Evolutionary conservation across 768 basidiomycete species (phyloP).

Genomic region (Lactifluus volemus): DNA sequence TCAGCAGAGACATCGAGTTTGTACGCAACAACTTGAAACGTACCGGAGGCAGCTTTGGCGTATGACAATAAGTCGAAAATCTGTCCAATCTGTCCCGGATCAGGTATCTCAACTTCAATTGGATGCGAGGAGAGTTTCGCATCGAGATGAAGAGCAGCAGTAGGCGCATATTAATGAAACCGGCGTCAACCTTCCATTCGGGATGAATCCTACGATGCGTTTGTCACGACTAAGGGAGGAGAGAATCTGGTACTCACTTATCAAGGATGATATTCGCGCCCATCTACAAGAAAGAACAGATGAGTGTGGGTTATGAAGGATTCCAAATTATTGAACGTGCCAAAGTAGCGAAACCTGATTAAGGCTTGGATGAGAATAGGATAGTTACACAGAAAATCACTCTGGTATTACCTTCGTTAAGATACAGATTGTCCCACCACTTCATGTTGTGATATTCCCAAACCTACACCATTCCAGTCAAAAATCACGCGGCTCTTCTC

Average conservation of each 20-base stretch:
- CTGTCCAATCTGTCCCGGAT: constrained; percentile 67
- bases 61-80: constrained; percentile 89
- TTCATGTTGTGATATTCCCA: constrained; percentile 92
- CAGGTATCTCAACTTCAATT: constrained; percentile 84
- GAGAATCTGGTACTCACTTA: neutral
- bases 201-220: constrained; percentile 53
- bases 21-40: constrained; percentile 10
- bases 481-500: neutral
- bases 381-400: neutral
- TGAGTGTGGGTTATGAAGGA: constrained; percentile 12
- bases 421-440: constrained; percentile 83
- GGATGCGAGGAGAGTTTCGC: constrained; percentile 85
- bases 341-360: constrained; percentile 82
- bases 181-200: constrained; percentile 77
- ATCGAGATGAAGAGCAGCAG: constrained; percentile 73
- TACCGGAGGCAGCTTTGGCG: constrained; percentile 74
- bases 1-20: neutral
- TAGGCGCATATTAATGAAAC: constrained; percentile 74
- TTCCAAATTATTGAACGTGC: constrained; percentile 33
- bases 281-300: constrained; percentile 30
- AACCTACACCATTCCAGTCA: constrained; percentile 42
- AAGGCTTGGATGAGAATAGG: constrained; percentile 8
- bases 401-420: constrained; percentile 70
- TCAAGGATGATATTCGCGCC: constrained; percentile 34
- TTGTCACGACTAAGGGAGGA: neutral